Conservation (phyloP, 495 filamentous ascomycete species). For the Aspergillus avenaceus region DNA sequence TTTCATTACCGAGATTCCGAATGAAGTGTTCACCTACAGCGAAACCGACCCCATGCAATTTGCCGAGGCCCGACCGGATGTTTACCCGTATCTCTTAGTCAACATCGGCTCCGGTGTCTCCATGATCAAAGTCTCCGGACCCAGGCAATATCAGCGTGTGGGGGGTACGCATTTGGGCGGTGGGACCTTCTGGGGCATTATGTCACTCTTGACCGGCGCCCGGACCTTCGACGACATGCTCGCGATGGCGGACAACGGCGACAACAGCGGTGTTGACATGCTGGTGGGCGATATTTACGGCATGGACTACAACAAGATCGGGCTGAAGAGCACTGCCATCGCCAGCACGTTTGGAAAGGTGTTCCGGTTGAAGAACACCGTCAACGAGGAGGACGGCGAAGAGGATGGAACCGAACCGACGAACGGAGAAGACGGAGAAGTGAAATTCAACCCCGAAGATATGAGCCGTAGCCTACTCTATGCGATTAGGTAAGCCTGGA, state of each 20-base stretch:
- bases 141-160: slow-evolving; percentile 77
- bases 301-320: slow-evolving; percentile 91
- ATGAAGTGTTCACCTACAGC: slow-evolving; percentile 94
- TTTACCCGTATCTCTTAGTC: slow-evolving; percentile 95
- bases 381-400: slow-evolving; percentile 38
- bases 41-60: slow-evolving; percentile 86
- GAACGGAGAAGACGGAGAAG: slow-evolving; percentile 22
- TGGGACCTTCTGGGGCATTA: slow-evolving; percentile 91
- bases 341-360: slow-evolving; percentile 97
- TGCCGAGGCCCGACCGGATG: slow-evolving; percentile 62
- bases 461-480: slow-evolving; percentile 74
- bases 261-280: slow-evolving; percentile 93
- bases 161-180: slow-evolving; percentile 93
- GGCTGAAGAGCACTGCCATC: slow-evolving; percentile 88
- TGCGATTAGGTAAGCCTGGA: slow-evolving; percentile 58
- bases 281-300: slow-evolving; percentile 98
- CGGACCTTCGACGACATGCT: slow-evolving; percentile 94
- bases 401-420: slow-evolving; percentile 51
- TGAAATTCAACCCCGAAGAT: slow-evolving; percentile 57
- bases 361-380: slow-evolving; percentile 75
- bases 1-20: slow-evolving; percentile 95
- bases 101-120: slow-evolving; percentile 98
- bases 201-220: slow-evolving; percentile 85
- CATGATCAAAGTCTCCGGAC: slow-evolving; percentile 97
- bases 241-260: slow-evolving; percentile 85